Evolutionary conservation across 2,329 filamentous ascomycete species (phyloP).

Genomic region (Cladosporium sp.): DNA sequence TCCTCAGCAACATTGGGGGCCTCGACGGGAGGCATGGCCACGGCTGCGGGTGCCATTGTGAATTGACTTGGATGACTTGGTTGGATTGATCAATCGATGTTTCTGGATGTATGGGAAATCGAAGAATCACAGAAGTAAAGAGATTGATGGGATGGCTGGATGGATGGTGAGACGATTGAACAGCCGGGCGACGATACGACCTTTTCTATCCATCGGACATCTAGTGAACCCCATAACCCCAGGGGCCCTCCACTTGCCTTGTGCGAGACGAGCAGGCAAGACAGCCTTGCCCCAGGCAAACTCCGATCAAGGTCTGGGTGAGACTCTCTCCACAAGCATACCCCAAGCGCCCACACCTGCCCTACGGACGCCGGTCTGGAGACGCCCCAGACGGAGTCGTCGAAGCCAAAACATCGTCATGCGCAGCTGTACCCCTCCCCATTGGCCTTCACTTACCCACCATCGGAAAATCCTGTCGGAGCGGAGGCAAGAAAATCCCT

Average conservation of each 20-base stretch:
- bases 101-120: neutral
- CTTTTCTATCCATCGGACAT: slow-evolving; percentile 3
- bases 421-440: neutral
- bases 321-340: slow-evolving; percentile 1
- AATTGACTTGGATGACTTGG: neutral
- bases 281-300: neutral
- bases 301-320: neutral
- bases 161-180: neutral
- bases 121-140: neutral
- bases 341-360: slow-evolving; percentile 8
- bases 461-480: slow-evolving; percentile 11
- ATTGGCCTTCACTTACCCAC: slow-evolving; percentile 8
- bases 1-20: slow-evolving; percentile 39
- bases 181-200: slow-evolving; percentile 4
- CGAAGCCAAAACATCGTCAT: slow-evolving; percentile 6
- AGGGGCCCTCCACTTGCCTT: slow-evolving; percentile 9
- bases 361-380: slow-evolving; percentile 5
- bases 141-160: neutral
- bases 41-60: slow-evolving; percentile 31
- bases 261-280: slow-evolving; percentile 1
- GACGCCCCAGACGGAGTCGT: slow-evolving; percentile 7
- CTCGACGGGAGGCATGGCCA: slow-evolving; percentile 38
- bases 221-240: neutral
- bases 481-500: slow-evolving; percentile 12
- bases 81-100: neutral